Percentiles rank a stretch among this genome's conserved stretches.
These are phyloP conservation scores for Aspergillus glaucus DNA, from an alignment of 2,329 filamentous ascomycete genomes.

Conservation along the genomic window DNA sequence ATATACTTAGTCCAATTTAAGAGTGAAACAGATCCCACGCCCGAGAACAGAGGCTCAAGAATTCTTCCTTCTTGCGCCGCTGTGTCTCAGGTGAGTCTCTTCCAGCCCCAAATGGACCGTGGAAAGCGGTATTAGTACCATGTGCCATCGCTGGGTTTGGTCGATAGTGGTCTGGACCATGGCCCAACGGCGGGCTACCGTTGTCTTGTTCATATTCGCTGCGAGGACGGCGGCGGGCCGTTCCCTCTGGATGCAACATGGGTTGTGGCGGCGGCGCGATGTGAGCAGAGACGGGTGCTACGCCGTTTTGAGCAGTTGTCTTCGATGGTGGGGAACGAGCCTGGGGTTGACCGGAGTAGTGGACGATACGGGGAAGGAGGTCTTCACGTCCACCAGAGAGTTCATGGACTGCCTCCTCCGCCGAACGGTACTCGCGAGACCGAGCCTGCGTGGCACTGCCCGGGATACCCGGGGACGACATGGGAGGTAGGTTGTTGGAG, in stretches of 20 bases:
- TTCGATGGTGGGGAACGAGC: slow-evolving; percentile 72
- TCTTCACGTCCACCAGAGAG: slow-evolving; percentile 88
- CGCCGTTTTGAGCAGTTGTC: slow-evolving; percentile 34
- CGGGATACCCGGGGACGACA: slow-evolving; percentile 74
- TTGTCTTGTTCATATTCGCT: slow-evolving; percentile 89
- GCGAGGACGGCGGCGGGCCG: slow-evolving; percentile 63
- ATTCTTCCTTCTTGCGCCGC: slow-evolving; percentile 85
- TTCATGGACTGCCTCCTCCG: slow-evolving; percentile 89
- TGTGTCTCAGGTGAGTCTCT: slow-evolving; percentile 78
- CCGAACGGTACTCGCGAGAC: slow-evolving; percentile 83
- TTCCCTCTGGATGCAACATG: slow-evolving; percentile 22
- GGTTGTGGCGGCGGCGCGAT: slow-evolving; percentile 46
- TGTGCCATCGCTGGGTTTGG: slow-evolving; percentile 29
- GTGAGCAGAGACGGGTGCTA: slow-evolving; percentile 62
- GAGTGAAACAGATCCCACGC: slow-evolving; percentile 98
- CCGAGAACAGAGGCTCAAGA: slow-evolving; percentile 74
- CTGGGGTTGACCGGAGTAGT: slow-evolving; percentile 81
- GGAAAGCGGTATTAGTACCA: slow-evolving; percentile 33
- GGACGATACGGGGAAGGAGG: slow-evolving; percentile 83
- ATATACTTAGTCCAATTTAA: slow-evolving; percentile 37
- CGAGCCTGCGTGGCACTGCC: slow-evolving; percentile 50
- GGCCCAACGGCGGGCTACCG: slow-evolving; percentile 74
- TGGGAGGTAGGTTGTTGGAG: slow-evolving; percentile 58
- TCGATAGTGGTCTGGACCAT: slow-evolving; percentile 53
- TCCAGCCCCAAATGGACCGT: slow-evolving; percentile 72